Evolutionary conservation across 2,329 filamentous ascomycete species (phyloP).

Genomic region (Penicillium crustosum): DNA sequence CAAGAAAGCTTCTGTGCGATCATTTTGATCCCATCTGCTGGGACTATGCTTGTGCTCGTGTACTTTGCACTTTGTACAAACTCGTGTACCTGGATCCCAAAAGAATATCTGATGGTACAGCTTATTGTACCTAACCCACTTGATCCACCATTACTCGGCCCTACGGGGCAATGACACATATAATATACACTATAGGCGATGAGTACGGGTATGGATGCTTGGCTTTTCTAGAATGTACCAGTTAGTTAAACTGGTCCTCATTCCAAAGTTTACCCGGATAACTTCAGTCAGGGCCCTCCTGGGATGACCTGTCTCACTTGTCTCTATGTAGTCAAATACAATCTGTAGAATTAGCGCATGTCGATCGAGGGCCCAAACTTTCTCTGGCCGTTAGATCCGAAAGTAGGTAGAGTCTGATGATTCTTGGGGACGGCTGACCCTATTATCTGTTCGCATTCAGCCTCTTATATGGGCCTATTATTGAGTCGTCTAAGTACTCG

Average conservation of each 20-base stretch:
- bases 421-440: not conserved
- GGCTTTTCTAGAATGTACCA: not conserved
- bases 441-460: not conserved
- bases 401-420: not conserved
- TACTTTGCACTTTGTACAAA: not conserved
- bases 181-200: not conserved
- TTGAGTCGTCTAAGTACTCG: not conserved
- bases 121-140: not conserved
- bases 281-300: not conserved
- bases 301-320: not conserved
- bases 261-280: not conserved
- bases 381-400: not conserved
- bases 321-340: not conserved
- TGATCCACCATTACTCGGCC: slow-evolving; percentile 9
- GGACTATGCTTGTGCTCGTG: slow-evolving; percentile 12
- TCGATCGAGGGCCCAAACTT: slow-evolving; percentile 14
- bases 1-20: slow-evolving; percentile 4
- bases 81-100: not conserved
- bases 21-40: slow-evolving; percentile 1
- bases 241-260: not conserved
- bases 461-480: not conserved
- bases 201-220: not conserved
- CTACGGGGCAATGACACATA: not conserved
- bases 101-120: not conserved
- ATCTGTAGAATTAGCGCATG: slow-evolving; percentile 2